Percentiles rank a stretch among this genome's conserved stretches.
These are phyloP conservation scores for Mortierella antarctica DNA, from an alignment of 192 early-diverging fungal genomes.

Conservation along the genomic window DNA sequence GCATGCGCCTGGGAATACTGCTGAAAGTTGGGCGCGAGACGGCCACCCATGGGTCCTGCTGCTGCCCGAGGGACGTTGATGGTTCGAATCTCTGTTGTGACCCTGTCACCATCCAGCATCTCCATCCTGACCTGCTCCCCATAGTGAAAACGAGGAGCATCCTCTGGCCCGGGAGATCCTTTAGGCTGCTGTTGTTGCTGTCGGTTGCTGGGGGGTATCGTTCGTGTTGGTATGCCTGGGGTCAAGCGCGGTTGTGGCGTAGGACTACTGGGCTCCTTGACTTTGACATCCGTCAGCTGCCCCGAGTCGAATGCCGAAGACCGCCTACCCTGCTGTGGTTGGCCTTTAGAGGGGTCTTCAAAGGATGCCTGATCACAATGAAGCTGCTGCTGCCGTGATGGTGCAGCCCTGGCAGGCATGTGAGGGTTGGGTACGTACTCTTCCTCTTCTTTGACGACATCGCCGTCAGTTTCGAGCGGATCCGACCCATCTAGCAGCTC, in stretches of 20 bases:
- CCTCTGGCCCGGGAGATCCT: background rate
- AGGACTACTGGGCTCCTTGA: too few species aligned
- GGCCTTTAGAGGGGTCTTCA: background rate
- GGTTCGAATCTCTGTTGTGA: conserved; percentile 21
- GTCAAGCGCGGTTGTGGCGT: too few species aligned
- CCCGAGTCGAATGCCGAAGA: background rate
- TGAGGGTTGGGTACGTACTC: background rate
- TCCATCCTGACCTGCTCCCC: conserved; percentile 45
- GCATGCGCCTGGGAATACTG: conserved; percentile 12
- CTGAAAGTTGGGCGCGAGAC: conserved; percentile 1
- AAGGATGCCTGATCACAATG: conserved; percentile 27
- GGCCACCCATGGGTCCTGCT: background rate
- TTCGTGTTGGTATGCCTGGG: too few species aligned
- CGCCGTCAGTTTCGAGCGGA: too few species aligned
- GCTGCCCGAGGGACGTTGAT: conserved; percentile 7
- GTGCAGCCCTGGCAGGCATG: background rate
- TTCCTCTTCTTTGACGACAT: background rate
- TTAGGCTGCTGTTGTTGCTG: background rate
- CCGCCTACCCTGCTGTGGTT: background rate
- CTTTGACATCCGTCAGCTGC: too few species aligned
- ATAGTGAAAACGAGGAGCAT: conserved; percentile 7
- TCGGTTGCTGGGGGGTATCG: background rate
- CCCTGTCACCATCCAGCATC: conserved; percentile 33
- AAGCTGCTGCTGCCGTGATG: conserved; percentile 12
- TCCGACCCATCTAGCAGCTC: background rate